These are phyloP conservation scores for Phytophthora sansomeana DNA, from an alignment of 352 stramenopile species.

Conservation along the genomic window DNA sequence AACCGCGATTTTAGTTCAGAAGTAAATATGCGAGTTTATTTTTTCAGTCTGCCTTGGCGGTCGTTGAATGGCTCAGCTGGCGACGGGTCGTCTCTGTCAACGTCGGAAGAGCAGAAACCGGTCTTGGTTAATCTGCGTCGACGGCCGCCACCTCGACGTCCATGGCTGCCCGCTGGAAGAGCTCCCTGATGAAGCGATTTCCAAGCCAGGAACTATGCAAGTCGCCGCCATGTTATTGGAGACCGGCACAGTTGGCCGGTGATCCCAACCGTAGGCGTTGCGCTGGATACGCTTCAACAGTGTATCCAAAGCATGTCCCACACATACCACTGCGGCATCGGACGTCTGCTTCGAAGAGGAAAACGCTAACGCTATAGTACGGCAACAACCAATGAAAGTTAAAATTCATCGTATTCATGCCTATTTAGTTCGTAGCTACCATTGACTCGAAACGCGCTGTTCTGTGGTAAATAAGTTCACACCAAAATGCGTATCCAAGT, in stretches of 20 bases:
- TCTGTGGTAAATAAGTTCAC: constrained; percentile 31
- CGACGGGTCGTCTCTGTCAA: no score
- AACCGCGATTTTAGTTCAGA: no score
- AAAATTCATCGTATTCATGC: constrained; percentile 22
- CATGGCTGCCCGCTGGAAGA: not conserved
- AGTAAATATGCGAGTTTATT: no score
- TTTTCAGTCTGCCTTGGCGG: no score
- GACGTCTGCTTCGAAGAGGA: not conserved
- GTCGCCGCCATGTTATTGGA: no score
- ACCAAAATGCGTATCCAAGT: constrained; percentile 40
- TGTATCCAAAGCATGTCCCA: constrained; percentile 13
- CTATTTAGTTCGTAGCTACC: constrained; percentile 2
- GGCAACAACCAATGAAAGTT: no score
- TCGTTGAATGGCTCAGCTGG: no score
- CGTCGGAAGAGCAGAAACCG: not conserved
- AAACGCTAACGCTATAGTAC: no score
- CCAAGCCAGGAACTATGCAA: no score
- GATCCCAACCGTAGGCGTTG: no score
- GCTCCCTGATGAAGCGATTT: no score
- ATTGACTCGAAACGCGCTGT: constrained; percentile 17
- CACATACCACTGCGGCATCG: not conserved
- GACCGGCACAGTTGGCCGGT: no score
- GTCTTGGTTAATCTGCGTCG: not conserved
- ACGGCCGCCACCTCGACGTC: not conserved
- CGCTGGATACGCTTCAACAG: constrained; percentile 14